Evolutionary conservation across 1,284 basidiomycete genomes (phyloP), one percentile per base, ranked within the genome.

Genomic region (Singerocomus inundabilis): DNA sequence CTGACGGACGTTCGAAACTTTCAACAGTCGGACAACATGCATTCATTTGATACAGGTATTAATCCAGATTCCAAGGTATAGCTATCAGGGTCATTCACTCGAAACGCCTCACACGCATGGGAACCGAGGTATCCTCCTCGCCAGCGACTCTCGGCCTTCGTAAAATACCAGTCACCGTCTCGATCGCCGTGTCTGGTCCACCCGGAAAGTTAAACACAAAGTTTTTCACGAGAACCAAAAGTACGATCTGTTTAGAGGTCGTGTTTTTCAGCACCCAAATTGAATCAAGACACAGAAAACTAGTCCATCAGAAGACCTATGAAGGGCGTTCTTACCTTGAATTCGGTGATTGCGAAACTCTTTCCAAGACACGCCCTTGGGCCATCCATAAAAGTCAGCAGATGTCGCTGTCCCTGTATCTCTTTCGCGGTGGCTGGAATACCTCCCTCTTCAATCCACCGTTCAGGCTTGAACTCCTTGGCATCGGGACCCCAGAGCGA

Each of bases 401-500:
- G 29, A 39, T 68, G 67, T 0, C 58, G 52, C 33, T 62, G 48
- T 18, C 63, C 62, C n/a, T 66, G 65, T 0, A 63, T n/a, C 26
- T 60, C 60, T 32, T 46, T 55, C 4, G 54, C 66, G 16, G 29
- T 35, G 3, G 42, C 33, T 0, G 58, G 59, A n/a, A 64, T 55
- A 1, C 57, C 54, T 48, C 51, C 58, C 21, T 58, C 51, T 6
- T 45, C 52, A 1, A 76, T 49, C 76, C 75, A 76, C 3, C 76
- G 60, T 46, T 70, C 69, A 0, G 76, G 76, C 13, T 57, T 64
- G 55, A 74, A 77, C 24, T 57, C 58, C 25, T 70, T 70, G 9
- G 72, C 68, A 47, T 74, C 65, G 1, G 58, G 25, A 4, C 72
- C 78, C 74, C 81, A 85, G 26, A 82, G 63, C 30, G 57, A 67